phyloP scores from a whole-genome alignment of 257 asterid genomes.

The Thymus quinquecostatus region DNA sequence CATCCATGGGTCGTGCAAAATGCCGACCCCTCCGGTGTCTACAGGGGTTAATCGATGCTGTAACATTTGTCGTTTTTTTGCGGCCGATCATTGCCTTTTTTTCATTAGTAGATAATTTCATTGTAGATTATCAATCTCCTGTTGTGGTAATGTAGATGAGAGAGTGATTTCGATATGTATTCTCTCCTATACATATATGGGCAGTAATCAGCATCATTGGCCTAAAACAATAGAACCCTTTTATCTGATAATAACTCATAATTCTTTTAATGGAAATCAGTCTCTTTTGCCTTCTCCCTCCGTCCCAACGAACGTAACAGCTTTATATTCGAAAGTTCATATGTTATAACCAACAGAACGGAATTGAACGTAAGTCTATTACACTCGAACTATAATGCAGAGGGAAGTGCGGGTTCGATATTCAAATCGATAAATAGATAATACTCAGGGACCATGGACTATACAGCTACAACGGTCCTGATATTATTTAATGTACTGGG shows the following conservation, averaged over 20 bases:
- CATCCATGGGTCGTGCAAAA: conserved; percentile 95
- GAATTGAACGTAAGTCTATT: no score
- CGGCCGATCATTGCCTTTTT: background rate
- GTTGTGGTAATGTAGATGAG: conserved; percentile 29
- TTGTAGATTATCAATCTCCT: conserved; percentile 20
- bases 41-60: conserved; percentile 46
- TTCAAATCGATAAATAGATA: conserved; percentile 8
- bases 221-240: background rate
- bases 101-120: conserved; percentile 16
- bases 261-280: conserved; percentile 5
- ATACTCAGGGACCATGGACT: background rate
- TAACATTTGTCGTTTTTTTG: conserved; percentile 10
- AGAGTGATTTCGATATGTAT: conserved; percentile 11
- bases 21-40: conserved; percentile 90
- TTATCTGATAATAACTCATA: conserved; percentile 5
- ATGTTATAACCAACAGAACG: no score
- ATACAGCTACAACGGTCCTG: conserved; percentile 7
- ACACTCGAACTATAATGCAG: no score
- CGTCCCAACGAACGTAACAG: no score
- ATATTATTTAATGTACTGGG: conserved; percentile 10
- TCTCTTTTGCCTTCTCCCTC: background rate
- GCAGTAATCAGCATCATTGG: background rate
- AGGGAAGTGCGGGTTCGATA: background rate
- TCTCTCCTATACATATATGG: conserved; percentile 14
- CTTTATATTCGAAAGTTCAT: no score